phyloP scores from a whole-genome alignment of 2,329 filamentous ascomycete species.

The Fusarium setosum region DNA sequence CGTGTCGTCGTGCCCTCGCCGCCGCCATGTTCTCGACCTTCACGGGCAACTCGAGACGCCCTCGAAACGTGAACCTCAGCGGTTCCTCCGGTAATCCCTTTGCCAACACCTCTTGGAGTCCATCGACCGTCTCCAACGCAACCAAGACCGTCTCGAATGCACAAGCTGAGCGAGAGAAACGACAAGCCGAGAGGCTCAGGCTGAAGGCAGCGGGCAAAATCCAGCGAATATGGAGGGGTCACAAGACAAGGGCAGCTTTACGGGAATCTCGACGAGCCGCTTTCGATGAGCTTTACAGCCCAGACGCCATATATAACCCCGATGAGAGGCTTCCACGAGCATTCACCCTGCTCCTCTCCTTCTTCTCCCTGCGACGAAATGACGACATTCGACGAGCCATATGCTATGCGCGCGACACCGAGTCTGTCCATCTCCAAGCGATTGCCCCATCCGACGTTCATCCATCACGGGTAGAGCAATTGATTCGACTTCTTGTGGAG shows the following conservation, averaged over 20 bases:
- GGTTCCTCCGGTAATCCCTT: conserved; percentile 87
- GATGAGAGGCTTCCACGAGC: conserved; percentile 53
- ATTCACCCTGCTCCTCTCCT: conserved; percentile 60
- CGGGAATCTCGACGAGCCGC: conserved; percentile 66
- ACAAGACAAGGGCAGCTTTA: conserved; percentile 70
- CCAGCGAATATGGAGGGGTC: conserved; percentile 86
- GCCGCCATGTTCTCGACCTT: conserved; percentile 87
- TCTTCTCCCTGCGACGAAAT: conserved; percentile 57
- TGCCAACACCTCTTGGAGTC: conserved; percentile 69
- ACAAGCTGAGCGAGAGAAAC: conserved; percentile 83
- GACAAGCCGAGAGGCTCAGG: conserved; percentile 84
- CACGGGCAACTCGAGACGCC: conserved; percentile 85
- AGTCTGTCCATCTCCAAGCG: conserved; percentile 47
- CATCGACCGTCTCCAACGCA: conserved; percentile 69
- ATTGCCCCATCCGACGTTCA: conserved; percentile 49
- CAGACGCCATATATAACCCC: conserved; percentile 45
- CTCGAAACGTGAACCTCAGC: conserved; percentile 93
- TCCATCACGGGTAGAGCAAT: conserved; percentile 45
- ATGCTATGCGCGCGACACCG: conserved; percentile 58
- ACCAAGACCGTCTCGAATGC: conserved; percentile 86
- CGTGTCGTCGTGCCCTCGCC: conserved; percentile 9
- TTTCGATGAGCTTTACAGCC: conserved; percentile 71
- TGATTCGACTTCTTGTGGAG: conserved; percentile 52
- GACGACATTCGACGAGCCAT: conserved; percentile 63
- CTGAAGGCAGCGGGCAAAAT: conserved; percentile 79